Conservation (phyloP, 2,329 filamentous ascomycete species). For the Beauveria sp. region DNA sequence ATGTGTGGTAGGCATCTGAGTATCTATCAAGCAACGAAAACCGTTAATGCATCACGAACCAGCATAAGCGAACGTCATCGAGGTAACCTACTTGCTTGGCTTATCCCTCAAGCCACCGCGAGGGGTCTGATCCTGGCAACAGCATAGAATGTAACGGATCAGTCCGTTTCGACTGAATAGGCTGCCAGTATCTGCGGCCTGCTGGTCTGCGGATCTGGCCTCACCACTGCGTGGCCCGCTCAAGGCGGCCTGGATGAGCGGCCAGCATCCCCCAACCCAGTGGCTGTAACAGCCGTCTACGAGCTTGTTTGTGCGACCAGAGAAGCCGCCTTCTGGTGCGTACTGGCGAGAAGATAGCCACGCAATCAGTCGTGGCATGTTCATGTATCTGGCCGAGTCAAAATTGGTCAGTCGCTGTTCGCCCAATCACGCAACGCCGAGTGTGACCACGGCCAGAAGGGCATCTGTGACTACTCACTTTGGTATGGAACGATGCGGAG, state of each 20-base stretch:
- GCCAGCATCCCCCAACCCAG: slow-evolving; percentile 95
- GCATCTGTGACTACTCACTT: slow-evolving; percentile 44
- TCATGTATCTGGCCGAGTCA: slow-evolving; percentile 52
- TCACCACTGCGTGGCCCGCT: slow-evolving; percentile 38
- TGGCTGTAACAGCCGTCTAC: slow-evolving; percentile 98
- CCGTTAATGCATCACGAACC: slow-evolving; percentile 10
- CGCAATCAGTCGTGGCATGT: slow-evolving; percentile 67
- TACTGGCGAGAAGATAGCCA: slow-evolving; percentile 91
- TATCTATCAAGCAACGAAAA: slow-evolving; percentile 36
- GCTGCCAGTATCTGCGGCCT: slow-evolving; percentile 30
- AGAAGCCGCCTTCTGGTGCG: slow-evolving; percentile 84
- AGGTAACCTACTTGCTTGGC: slow-evolving; percentile 64
- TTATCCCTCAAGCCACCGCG: slow-evolving; percentile 87
- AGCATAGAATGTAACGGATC: slow-evolving; percentile 81
- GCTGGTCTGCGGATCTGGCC: slow-evolving; percentile 22
- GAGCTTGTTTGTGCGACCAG: slow-evolving; percentile 92
- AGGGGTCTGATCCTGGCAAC: slow-evolving; percentile 66
- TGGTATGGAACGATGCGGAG: slow-evolving; percentile 65
- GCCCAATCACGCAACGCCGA: not conserved
- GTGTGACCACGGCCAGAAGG: not conserved
- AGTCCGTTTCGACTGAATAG: slow-evolving; percentile 79
- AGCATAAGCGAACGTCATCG: slow-evolving; percentile 17
- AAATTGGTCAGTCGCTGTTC: slow-evolving; percentile 20
- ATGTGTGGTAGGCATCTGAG: slow-evolving; percentile 86
- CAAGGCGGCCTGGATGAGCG: slow-evolving; percentile 74